Conservation (phyloP, 805 yeast species). For the Pachysolen tannophilus region DNA sequence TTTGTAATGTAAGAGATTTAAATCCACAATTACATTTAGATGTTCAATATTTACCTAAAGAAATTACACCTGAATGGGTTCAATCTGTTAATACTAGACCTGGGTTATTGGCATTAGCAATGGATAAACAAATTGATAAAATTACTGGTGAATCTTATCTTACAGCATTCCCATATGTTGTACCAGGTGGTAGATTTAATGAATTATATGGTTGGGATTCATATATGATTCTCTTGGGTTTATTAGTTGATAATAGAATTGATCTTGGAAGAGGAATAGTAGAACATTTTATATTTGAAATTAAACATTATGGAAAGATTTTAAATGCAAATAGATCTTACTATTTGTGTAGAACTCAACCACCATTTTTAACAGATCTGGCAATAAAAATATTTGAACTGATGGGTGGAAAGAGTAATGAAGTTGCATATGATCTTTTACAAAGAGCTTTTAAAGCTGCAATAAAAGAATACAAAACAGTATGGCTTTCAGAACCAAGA, state of each 20-base stretch:
- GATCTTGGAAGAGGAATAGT: slow-evolving; percentile 85
- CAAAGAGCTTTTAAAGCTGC: slow-evolving; percentile 66
- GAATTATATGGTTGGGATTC: slow-evolving; percentile 99
- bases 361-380: slow-evolving; percentile 95
- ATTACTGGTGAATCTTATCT: slow-evolving; percentile 39
- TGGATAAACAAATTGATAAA: slow-evolving; percentile 31
- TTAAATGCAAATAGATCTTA: slow-evolving; percentile 91
- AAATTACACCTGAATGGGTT: slow-evolving; percentile 71
- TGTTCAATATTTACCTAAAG: slow-evolving; percentile 69
- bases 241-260: slow-evolving; percentile 55
- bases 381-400: slow-evolving; percentile 59
- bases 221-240: slow-evolving; percentile 82
- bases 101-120: slow-evolving; percentile 78
- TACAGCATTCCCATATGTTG: slow-evolving; percentile 77
- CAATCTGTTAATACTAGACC: slow-evolving; percentile 73
- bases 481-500: slow-evolving; percentile 77
- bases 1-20: slow-evolving; percentile 38
- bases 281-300: slow-evolving; percentile 85
- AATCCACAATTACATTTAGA: slow-evolving; percentile 55
- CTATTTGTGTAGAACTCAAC: slow-evolving; percentile 88
- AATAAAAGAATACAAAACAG: slow-evolving; percentile 72
- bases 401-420: slow-evolving; percentile 38
- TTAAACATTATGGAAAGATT: slow-evolving; percentile 83
- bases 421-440: slow-evolving; percentile 53
- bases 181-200: slow-evolving; percentile 96